Evolutionary conservation across 257 asterid genomes (phyloP).

Genomic region (Solanum chilense): DNA sequence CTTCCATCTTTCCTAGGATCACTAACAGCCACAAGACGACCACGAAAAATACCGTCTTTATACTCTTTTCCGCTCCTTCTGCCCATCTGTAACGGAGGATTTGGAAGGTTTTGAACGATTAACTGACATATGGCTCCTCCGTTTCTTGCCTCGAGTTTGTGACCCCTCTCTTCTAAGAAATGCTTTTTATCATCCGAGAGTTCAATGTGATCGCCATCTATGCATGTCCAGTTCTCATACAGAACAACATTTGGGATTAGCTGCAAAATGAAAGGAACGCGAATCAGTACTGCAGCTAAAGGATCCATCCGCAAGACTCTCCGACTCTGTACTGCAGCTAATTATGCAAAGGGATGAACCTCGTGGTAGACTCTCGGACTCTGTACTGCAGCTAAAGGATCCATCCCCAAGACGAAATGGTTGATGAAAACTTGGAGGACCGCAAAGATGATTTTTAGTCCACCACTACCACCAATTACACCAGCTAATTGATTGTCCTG

Average conservation of each 20-base stretch:
- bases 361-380: slow-evolving; percentile 76
- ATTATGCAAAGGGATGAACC: slow-evolving; percentile 23
- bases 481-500: slow-evolving; percentile 78
- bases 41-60: slow-evolving; percentile 12
- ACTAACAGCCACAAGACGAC: slow-evolving; percentile 67
- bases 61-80: slow-evolving; percentile 15
- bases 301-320: too few species aligned
- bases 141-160: slow-evolving; percentile 40
- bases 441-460: slow-evolving; percentile 67
- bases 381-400: slow-evolving; percentile 65
- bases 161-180: slow-evolving; percentile 67
- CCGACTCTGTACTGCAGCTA: too few species aligned
- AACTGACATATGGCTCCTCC: slow-evolving; percentile 82
- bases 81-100: background rate
- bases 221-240: slow-evolving; percentile 79
- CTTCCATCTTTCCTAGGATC: slow-evolving; percentile 89
- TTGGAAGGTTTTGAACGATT: slow-evolving; percentile 48
- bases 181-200: slow-evolving; percentile 27
- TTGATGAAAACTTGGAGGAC: slow-evolving; percentile 76
- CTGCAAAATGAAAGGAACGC: slow-evolving; percentile 18
- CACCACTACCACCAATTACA: slow-evolving; percentile 90
- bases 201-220: slow-evolving; percentile 78
- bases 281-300: background rate
- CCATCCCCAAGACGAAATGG: slow-evolving; percentile 73
- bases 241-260: slow-evolving; percentile 62